Evolutionary conservation across 1,139 yeast genomes (phyloP).

Genomic region (Pichia sp.): DNA sequence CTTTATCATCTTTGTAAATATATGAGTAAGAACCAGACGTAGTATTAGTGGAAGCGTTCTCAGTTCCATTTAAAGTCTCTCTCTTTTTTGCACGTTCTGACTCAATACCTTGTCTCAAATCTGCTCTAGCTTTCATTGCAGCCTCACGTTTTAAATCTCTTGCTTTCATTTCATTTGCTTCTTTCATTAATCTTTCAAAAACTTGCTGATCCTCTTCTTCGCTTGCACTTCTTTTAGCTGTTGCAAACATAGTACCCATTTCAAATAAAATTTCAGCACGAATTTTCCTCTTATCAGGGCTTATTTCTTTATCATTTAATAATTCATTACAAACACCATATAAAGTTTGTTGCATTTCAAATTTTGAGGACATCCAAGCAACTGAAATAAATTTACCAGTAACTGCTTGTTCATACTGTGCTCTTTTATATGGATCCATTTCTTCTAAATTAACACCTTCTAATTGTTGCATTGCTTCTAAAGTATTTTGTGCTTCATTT

Average conservation of each 20-base stretch:
- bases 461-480: constrained; percentile 73
- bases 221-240: constrained; percentile 55
- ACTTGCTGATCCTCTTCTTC: constrained; percentile 72
- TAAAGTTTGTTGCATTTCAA: constrained; percentile 62
- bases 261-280: constrained; percentile 57
- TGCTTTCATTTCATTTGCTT: constrained; percentile 47
- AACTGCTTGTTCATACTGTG: constrained; percentile 57
- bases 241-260: constrained; percentile 51
- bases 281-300: constrained; percentile 44
- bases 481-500: constrained; percentile 81
- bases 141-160: constrained; percentile 25
- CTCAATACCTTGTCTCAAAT: not conserved
- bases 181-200: constrained; percentile 71
- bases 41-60: not conserved
- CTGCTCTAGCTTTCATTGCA: constrained; percentile 5
- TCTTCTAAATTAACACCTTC: constrained; percentile 47
- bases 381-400: constrained; percentile 72
- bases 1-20: not conserved
- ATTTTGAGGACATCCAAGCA: constrained; percentile 75
- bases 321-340: constrained; percentile 60
- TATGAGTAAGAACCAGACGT: constrained; percentile 3
- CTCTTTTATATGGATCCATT: constrained; percentile 45
- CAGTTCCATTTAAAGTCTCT: not conserved
- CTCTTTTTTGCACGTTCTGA: not conserved
- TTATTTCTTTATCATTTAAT: constrained; percentile 49